Conservation (phyloP, 768 basidiomycete species). For the Lactifluus piperatus region DNA sequence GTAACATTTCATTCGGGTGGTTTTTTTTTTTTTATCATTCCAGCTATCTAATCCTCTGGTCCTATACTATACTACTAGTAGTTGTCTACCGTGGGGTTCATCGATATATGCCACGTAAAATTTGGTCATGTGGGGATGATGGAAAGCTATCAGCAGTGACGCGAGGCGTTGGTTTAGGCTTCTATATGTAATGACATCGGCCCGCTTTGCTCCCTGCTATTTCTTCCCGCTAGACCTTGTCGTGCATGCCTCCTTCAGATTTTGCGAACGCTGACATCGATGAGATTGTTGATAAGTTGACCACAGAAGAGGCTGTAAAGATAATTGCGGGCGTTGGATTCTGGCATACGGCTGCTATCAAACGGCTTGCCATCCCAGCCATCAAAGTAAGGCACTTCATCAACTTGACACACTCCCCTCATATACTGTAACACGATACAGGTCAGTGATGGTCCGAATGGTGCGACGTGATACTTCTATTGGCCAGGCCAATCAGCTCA, state of each 20-base stretch:
- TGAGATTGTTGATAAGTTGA: conserved; percentile 54
- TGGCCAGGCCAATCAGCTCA: background rate
- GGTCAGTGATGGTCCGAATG: conserved; percentile 79
- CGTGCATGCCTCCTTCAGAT: conserved; percentile 54
- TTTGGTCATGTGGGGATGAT: too few relatives aligned
- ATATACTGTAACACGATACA: conserved; percentile 21
- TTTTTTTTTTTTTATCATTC: background rate
- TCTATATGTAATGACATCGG: too few relatives aligned
- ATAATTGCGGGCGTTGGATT: conserved; percentile 69
- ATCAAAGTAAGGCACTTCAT: conserved; percentile 42
- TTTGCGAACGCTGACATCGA: conserved; percentile 57
- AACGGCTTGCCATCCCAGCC: conserved; percentile 60
- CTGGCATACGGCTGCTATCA: conserved; percentile 63
- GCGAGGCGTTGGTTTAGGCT: too few relatives aligned
- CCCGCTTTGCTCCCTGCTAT: background rate
- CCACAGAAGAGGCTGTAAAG: conserved; percentile 64
- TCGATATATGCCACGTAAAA: too few relatives aligned
- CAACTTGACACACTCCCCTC: background rate
- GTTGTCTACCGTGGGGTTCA: too few relatives aligned
- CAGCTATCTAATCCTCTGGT: background rate
- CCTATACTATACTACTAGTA: background rate
- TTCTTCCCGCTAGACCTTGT: too few relatives aligned
- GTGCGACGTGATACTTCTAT: conserved; percentile 27
- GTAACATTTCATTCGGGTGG: background rate
- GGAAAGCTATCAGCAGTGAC: too few relatives aligned